A percentile compares a stretch with the other conserved stretches of the same genome.
These are phyloP conservation scores for Aspergillus versicolor DNA, from an alignment of 2,329 filamentous ascomycete genomes.

Conservation along the genomic window DNA sequence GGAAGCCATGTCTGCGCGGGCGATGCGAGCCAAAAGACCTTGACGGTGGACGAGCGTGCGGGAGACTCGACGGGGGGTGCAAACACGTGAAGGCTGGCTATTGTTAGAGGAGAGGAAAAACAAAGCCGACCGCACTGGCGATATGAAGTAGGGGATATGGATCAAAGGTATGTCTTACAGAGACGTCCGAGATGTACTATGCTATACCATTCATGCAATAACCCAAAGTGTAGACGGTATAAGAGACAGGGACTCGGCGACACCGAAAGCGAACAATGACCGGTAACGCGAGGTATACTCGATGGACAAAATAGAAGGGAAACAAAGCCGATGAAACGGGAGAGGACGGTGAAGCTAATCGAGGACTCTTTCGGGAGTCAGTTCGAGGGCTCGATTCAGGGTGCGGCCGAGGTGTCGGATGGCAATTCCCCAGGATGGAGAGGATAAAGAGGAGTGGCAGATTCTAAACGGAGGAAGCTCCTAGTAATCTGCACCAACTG, in stretches of 20 bases:
- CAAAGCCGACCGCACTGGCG: not conserved
- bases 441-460: slow-evolving; percentile 10
- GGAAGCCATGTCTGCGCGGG: slow-evolving; percentile 64
- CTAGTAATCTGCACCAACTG: slow-evolving; percentile 25
- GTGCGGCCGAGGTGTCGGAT: not conserved
- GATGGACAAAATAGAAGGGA: slow-evolving; percentile 1
- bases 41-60: slow-evolving; percentile 9
- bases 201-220: slow-evolving; percentile 23
- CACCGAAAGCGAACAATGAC: slow-evolving; percentile 3
- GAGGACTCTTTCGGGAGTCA: not conserved
- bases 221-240: slow-evolving; percentile 1
- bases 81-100: slow-evolving; percentile 22
- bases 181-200: slow-evolving; percentile 15
- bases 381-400: not conserved
- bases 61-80: slow-evolving; percentile 16
- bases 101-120: slow-evolving; percentile 11
- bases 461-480: slow-evolving; percentile 11
- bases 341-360: not conserved
- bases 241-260: slow-evolving; percentile 1
- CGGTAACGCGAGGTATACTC: slow-evolving; percentile 11
- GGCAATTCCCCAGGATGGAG: slow-evolving; percentile 5
- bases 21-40: slow-evolving; percentile 14
- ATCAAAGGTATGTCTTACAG: slow-evolving; percentile 14
- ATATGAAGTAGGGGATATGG: not conserved
- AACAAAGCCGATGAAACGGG: slow-evolving; percentile 2